Percentiles rank a stretch among this genome's conserved stretches.
These are phyloP conservation scores for Bryopsis sp. DNA, from an alignment of 139 green algal genomes.

Conservation along the genomic window DNA sequence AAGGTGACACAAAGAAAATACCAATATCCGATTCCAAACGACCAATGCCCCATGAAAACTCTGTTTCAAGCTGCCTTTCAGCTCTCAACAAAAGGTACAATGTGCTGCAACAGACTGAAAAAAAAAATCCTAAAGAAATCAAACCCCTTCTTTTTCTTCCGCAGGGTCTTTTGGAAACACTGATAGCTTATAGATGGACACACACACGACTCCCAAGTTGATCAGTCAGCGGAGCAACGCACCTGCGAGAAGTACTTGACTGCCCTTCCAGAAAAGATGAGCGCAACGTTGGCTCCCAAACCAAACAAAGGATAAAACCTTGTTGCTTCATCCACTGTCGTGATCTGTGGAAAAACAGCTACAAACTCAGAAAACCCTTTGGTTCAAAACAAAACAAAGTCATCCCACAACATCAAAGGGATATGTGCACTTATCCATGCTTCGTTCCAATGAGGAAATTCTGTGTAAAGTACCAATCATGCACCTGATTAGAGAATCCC, in stretches of 20 bases:
- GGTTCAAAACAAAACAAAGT: neutral
- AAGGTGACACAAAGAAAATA: no score
- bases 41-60: no score
- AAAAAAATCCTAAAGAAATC: no score
- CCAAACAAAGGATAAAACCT: conserved; percentile 98
- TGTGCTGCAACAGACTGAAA: no score
- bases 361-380: neutral
- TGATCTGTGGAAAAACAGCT: conserved; percentile 70
- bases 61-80: no score
- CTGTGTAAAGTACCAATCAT: neutral
- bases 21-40: no score
- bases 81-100: no score
- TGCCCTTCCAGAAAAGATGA: conserved; percentile 94
- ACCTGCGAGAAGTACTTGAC: conserved; percentile 91
- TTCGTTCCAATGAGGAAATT: neutral
- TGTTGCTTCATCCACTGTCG: conserved; percentile 96
- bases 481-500: conserved; percentile 92
- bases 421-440: neutral
- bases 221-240: neutral
- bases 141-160: neutral
- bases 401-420: neutral
- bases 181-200: no score
- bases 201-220: no score
- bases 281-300: conserved; percentile 94
- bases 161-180: no score